Evolutionary conservation across 225 moss, liverwort and hornwort genomes (phyloP).

Genomic region (Lunularia cruciata): DNA sequence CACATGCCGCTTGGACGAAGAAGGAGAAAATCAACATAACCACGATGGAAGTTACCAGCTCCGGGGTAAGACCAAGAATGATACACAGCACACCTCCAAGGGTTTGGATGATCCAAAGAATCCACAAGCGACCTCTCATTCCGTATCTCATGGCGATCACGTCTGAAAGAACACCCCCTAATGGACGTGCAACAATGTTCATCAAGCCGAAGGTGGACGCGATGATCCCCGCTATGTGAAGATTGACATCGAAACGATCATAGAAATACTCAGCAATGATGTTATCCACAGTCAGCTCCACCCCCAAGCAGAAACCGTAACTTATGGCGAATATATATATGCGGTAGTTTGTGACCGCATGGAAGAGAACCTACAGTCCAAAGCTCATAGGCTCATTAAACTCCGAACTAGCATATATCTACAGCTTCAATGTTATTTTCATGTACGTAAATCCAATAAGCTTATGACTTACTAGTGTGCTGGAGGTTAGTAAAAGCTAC

Average conservation of each 20-base stretch:
- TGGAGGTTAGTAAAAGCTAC: too few relatives aligned
- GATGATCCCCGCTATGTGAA: conserved; percentile 54
- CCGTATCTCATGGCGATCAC: conserved; percentile 34
- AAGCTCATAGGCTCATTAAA: too few relatives aligned
- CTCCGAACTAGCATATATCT: too few relatives aligned
- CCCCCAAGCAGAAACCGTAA: conserved; percentile 74
- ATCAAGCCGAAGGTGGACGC: conserved; percentile 59
- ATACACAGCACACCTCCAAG: conserved; percentile 58
- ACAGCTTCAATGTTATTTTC: too few relatives aligned
- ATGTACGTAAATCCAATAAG: too few relatives aligned
- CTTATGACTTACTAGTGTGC: too few relatives aligned
- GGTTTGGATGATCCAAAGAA: conserved; percentile 50
- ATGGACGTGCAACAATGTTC: conserved; percentile 64
- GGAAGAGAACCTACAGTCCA: conserved; percentile 52
- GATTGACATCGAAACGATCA: conserved; percentile 58
- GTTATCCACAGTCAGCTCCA: conserved; percentile 79
- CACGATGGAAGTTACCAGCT: conserved; percentile 26
- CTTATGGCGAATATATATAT: conserved; percentile 56
- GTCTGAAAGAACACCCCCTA: conserved; percentile 60
- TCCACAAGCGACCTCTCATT: conserved; percentile 77
- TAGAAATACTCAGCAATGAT: conserved; percentile 73
- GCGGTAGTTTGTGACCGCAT: conserved; percentile 54
- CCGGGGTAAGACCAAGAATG: conserved; percentile 34
- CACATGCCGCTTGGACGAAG: conserved; percentile 68
- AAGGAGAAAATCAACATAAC: conserved; percentile 65